Evolutionary conservation across 805 yeast genomes (phyloP).

Genomic region (Zygosaccharomyces pseudorouxii): DNA sequence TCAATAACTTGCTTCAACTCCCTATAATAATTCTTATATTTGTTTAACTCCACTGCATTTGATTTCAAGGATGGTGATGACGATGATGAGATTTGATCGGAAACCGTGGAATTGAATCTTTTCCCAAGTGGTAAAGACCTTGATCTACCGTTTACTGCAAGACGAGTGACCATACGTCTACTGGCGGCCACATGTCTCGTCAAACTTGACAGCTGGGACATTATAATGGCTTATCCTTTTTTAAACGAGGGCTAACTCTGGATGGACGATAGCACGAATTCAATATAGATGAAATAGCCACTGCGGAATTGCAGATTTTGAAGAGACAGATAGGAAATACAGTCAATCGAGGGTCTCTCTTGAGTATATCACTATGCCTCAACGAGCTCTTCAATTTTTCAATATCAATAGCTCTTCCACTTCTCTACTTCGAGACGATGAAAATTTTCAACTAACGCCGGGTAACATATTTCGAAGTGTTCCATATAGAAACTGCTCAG

Average conservation of each 20-base stretch:
- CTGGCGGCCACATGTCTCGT: conserved; percentile 8
- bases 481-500: neutral
- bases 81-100: conserved; percentile 1
- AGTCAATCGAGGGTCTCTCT: neutral
- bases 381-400: neutral
- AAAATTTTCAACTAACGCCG: conserved; percentile 4
- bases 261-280: neutral
- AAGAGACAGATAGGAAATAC: neutral
- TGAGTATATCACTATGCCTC: neutral
- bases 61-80: conserved; percentile 1
- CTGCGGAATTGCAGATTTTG: neutral
- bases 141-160: conserved; percentile 1
- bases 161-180: conserved; percentile 1
- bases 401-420: neutral
- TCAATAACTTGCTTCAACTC: conserved; percentile 18
- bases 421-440: neutral
- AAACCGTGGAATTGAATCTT: conserved; percentile 1
- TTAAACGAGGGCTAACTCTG: neutral
- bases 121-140: neutral
- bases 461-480: neutral
- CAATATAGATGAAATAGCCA: neutral
- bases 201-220: conserved; percentile 12
- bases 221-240: neutral
- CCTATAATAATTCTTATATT: conserved; percentile 26
- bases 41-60: conserved; percentile 17